Percentiles rank a stretch among this genome's conserved stretches.
Conservation (phyloP, 2,329 filamentous ascomycete genomes). For the Neopestalotiopsis sp. region DNA sequence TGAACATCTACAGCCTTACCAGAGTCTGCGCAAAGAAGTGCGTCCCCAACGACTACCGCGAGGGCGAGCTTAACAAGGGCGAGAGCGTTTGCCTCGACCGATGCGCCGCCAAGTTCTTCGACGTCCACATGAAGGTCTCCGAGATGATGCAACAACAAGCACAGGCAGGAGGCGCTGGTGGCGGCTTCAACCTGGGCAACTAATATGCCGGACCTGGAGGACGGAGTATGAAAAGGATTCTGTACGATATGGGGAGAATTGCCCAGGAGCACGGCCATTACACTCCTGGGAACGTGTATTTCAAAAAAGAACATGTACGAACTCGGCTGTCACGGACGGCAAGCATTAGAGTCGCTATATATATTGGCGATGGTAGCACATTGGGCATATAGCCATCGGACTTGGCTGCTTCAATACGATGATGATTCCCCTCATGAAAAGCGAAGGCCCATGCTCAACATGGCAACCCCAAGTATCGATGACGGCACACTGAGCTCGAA, state of each 20-base stretch:
- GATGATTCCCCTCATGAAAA: conserved; percentile 12
- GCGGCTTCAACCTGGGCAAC: conserved; percentile 50
- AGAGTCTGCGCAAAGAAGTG: conserved; percentile 94
- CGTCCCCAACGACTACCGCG: conserved; percentile 89
- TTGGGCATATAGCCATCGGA: background rate
- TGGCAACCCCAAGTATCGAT: background rate
- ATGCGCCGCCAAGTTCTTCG: conserved; percentile 97
- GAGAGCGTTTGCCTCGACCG: conserved; percentile 98
- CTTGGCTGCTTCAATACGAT: conserved; percentile 3
- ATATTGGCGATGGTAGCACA: background rate
- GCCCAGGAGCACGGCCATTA: background rate
- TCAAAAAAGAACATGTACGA: conserved; percentile 3
- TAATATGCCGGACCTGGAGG: conserved; percentile 17
- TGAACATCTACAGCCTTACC: conserved; percentile 65
- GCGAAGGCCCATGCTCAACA: background rate
- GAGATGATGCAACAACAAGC: conserved; percentile 95
- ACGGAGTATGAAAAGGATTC: background rate
- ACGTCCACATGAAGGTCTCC: conserved; percentile 96
- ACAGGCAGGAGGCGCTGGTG: conserved; percentile 58
- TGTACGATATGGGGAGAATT: conserved; percentile 14
- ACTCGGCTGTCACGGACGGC: background rate
- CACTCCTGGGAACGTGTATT: background rate
- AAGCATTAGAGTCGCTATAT: background rate
- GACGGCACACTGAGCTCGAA: no score
- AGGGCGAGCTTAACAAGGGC: conserved; percentile 97